A percentile compares a stretch with the other conserved stretches of the same genome.
These are phyloP conservation scores for Cercophora sp. DNA, from an alignment of 495 filamentous ascomycete genomes.

Conservation along the genomic window DNA sequence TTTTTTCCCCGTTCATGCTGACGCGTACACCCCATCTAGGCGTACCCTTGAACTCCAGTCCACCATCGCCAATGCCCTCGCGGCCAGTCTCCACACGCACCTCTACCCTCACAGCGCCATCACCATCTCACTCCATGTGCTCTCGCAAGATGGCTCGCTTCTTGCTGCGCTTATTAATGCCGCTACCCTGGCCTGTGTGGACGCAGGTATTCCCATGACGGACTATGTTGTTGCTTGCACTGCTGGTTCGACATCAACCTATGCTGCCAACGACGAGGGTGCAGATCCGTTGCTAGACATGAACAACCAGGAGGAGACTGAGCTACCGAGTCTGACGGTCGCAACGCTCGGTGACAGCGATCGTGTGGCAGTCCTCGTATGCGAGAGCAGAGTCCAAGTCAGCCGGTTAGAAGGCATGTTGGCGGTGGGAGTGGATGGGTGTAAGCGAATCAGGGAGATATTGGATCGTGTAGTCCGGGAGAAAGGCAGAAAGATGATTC, in stretches of 20 bases:
- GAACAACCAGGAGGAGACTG: conserved; percentile 80
- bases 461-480: conserved; percentile 65
- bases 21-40: conserved; percentile 38
- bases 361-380: conserved; percentile 70
- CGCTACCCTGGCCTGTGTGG: conserved; percentile 84
- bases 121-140: conserved; percentile 72
- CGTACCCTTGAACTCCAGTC: conserved; percentile 75
- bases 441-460: conserved; percentile 76
- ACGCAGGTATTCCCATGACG: conserved; percentile 91
- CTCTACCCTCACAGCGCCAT: conserved; percentile 89
- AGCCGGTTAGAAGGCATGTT: conserved; percentile 84
- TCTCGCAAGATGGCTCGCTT: conserved; percentile 87
- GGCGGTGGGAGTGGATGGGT: conserved; percentile 86
- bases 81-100: conserved; percentile 70
- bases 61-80: conserved; percentile 69
- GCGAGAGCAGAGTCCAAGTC: conserved; percentile 79
- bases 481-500: conserved; percentile 61
- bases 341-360: conserved; percentile 70
- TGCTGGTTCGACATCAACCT: conserved; percentile 68
- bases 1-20: too few relatives aligned
- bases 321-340: conserved; percentile 84
- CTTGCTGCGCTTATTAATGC: conserved; percentile 90
- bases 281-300: conserved; percentile 87
- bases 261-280: conserved; percentile 57
- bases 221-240: conserved; percentile 89